A percentile compares a stretch with the other conserved stretches of the same genome.
Conservation (phyloP, 352 stramenopile species). For the Phytophthora citricola region DNA sequence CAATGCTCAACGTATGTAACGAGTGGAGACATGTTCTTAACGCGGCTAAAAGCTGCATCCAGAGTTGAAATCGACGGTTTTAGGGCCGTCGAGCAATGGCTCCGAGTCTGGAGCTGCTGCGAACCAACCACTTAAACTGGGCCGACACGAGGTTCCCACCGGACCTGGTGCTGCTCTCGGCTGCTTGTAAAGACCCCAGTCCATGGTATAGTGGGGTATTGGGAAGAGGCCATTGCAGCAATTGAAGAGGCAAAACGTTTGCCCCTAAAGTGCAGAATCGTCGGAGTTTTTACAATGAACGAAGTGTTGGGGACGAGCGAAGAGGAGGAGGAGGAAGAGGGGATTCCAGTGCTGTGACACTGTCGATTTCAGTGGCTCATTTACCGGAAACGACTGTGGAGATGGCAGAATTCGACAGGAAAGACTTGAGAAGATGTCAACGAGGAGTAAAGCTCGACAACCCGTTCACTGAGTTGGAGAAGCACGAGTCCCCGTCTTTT, state of each 20-base stretch:
- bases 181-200: conserved; percentile 33
- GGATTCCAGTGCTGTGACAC: conserved; percentile 33
- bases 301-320: conserved; percentile 26
- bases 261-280: conserved; percentile 44
- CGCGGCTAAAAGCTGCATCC: conserved; percentile 23
- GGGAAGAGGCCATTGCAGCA: conserved; percentile 39
- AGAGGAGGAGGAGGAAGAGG: not conserved
- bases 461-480: conserved; percentile 33
- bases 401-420: conserved; percentile 56
- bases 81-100: conserved; percentile 29
- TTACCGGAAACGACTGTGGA: conserved; percentile 57
- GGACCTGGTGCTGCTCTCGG: conserved; percentile 45
- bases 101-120: conserved; percentile 44
- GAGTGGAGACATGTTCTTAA: conserved; percentile 33
- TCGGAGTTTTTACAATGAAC: conserved; percentile 48
- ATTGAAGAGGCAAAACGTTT: conserved; percentile 50
- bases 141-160: conserved; percentile 48
- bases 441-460: conserved; percentile 42
- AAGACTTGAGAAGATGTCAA: conserved; percentile 50
- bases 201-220: conserved; percentile 49
- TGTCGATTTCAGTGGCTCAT: conserved; percentile 47
- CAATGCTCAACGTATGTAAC: conserved; percentile 41
- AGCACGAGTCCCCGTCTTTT: conserved; percentile 42
- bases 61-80: conserved; percentile 52
- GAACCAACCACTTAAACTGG: conserved; percentile 37